Base-by-base conservation (phyloP, 1,284 basidiomycete genomes). In the Ganoderma boninense region DNA sequence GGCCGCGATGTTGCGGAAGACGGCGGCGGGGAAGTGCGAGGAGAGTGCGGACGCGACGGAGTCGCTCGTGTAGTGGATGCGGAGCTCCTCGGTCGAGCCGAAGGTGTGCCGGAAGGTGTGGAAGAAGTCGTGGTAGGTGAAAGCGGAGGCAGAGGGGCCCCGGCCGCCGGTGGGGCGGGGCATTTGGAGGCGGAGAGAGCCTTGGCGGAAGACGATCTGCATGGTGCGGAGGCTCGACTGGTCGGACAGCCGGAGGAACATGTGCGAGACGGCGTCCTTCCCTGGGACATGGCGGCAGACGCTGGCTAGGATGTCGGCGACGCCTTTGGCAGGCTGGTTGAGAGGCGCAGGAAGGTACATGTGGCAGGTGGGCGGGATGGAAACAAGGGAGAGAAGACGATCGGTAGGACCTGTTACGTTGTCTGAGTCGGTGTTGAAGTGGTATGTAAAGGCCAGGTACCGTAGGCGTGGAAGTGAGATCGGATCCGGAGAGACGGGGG, bases 311-410 rank as follows among this genome's bases (percentile, higher is more conserved):
- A 52, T 23, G 49, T 23, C 23, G 8, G 23, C 23, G 49, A 26
- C 20, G 20, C 46, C 18, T n/a, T 10, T 1, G 20, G 46, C 20
- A 8, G 6, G 46, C 20, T 49, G 46, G 46, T 8, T 10, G 23
- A 13, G 10, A 13, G 49, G 49, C 49, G 10, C 23, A 4, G 23
- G 23, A 23, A 62, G 61, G 60, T 42, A 43, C 44, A 60, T 44
- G 38, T 67, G 66, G 46, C 66, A 67, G 29, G 59, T 43, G 16
- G 59, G 32, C 7, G 59, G 66, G 29, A 57, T 3, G 46, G 18
- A 18, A 35, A 67, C 42, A n/a, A 29, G 38, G 8, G 59, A 42
- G 29, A 44, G 46, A n/a, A 67, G 60, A 23, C 62, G 14, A n/a
- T 38, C 35, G 14, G 35, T 7, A 0, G 23, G 20, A 6, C n/a